Conservation (phyloP, 805 yeast genomes). For the Candida nemodendra region DNA sequence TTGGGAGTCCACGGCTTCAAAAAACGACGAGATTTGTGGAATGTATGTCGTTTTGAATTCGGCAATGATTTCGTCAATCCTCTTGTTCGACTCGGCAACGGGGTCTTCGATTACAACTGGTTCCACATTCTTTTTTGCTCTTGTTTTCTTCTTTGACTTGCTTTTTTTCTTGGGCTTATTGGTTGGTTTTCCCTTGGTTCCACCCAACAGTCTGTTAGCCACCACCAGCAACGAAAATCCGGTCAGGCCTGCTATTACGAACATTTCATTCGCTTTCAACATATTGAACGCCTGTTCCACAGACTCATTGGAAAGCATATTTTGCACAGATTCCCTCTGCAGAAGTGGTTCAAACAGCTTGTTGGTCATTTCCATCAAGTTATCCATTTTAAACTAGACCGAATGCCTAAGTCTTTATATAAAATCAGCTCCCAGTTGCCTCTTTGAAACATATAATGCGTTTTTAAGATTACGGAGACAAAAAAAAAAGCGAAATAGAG, state of each 20-base stretch:
- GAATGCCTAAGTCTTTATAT: no score
- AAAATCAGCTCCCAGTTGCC: no score
- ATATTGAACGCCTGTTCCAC: slow-evolving; percentile 10
- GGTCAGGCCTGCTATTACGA: slow-evolving; percentile 14
- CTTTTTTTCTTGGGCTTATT: slow-evolving; percentile 11
- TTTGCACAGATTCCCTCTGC: slow-evolving; percentile 7
- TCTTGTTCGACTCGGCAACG: slow-evolving; percentile 14
- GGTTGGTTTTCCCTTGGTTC: neutral
- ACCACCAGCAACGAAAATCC: slow-evolving; percentile 12
- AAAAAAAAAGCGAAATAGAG: no score
- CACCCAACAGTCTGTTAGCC: slow-evolving; percentile 7
- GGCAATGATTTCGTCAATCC: slow-evolving; percentile 14
- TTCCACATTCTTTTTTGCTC: neutral
- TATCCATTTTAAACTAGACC: no score
- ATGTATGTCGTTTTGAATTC: slow-evolving; percentile 21
- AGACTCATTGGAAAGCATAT: slow-evolving; percentile 5
- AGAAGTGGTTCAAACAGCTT: no score
- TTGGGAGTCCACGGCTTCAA: slow-evolving; percentile 17
- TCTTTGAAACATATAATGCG: no score
- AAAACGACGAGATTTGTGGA: slow-evolving; percentile 9
- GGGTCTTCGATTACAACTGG: slow-evolving; percentile 19
- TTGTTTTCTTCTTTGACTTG: slow-evolving; percentile 14
- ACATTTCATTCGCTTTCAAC: slow-evolving; percentile 16
- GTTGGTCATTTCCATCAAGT: no score
- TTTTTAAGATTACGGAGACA: no score